phyloP scores from a whole-genome alignment of 495 filamentous ascomycete species.

The Tricharina praecox region DNA sequence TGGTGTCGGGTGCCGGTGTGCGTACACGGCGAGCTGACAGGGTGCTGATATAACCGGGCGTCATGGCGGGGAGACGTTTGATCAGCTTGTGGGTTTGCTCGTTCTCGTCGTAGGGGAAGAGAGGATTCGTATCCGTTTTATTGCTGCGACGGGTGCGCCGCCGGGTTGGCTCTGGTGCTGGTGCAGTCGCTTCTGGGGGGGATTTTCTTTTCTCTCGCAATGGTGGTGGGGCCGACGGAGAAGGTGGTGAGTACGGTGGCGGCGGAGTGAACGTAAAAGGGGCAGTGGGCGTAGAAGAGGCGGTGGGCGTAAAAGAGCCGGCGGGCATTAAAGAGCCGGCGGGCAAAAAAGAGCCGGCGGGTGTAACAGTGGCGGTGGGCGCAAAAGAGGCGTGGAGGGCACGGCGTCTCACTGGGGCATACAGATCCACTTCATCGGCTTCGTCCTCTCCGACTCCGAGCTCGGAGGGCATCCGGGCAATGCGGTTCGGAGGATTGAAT shows the following conservation, averaged over 20 bases:
- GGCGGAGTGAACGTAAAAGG: background rate
- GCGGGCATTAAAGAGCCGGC: too few relatives aligned
- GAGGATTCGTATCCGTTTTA: background rate
- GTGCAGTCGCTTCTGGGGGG: background rate
- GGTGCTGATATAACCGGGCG: background rate
- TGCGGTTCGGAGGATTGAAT: too few relatives aligned
- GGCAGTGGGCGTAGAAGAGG: background rate
- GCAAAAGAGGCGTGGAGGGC: background rate
- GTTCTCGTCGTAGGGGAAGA: background rate
- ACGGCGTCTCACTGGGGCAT: background rate
- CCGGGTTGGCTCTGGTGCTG: background rate
- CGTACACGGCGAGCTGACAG: too few relatives aligned
- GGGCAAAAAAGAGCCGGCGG: too few relatives aligned
- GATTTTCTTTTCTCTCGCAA: background rate
- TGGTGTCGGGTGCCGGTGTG: too few relatives aligned
- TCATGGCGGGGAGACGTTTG: background rate
- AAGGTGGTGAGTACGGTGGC: background rate
- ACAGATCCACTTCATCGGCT: background rate
- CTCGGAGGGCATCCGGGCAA: background rate
- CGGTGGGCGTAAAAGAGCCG: too few relatives aligned
- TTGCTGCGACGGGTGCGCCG: background rate
- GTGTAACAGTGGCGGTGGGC: too few relatives aligned
- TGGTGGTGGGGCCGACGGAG: background rate
- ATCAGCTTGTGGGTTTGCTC: background rate
- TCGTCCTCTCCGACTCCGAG: background rate